phyloP scores from a whole-genome alignment of 169 alveolate genomes.

The Babesia bovis region DNA sequence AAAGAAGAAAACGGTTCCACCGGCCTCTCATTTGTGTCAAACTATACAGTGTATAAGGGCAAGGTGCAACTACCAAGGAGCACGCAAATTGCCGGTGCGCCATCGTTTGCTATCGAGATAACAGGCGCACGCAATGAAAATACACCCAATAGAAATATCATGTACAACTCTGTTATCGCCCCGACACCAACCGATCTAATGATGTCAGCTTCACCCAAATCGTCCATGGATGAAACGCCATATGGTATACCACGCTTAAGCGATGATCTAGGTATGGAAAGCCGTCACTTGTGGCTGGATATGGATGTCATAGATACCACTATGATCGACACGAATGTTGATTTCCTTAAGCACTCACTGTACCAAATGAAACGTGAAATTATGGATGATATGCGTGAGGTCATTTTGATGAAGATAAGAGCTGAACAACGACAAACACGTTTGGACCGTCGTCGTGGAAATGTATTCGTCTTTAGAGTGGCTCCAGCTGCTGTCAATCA shows the following conservation, averaged over 20 bases:
- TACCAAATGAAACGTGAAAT: constrained; percentile 86
- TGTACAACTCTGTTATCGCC: constrained; percentile 17
- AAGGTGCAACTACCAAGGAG: constrained; percentile 2
- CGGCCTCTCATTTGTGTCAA: constrained; percentile 6
- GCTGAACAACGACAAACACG: constrained; percentile 84
- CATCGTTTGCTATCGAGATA: constrained; percentile 6
- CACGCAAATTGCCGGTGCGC: constrained; percentile 2
- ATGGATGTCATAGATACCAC: constrained; percentile 89
- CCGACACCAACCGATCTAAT: constrained; percentile 1
- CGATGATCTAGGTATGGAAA: constrained; percentile 33
- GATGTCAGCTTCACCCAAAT: background rate
- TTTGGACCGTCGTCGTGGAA: constrained; percentile 85
- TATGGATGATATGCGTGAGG: constrained; percentile 86
- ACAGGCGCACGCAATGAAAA: background rate
- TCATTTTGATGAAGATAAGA: constrained; percentile 77
- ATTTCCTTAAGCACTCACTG: constrained; percentile 81
- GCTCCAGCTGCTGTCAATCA: constrained; percentile 79
- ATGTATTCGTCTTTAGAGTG: constrained; percentile 82
- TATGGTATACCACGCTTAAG: constrained; percentile 6
- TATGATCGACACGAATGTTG: constrained; percentile 84
- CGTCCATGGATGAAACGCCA: background rate
- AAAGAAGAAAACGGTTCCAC: background rate
- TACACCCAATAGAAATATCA: background rate
- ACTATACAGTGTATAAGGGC: constrained; percentile 23
- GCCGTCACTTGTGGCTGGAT: constrained; percentile 77